Evolutionary conservation across 768 basidiomycete genomes (phyloP).

Genomic region (Crassisporium funariophilum): DNA sequence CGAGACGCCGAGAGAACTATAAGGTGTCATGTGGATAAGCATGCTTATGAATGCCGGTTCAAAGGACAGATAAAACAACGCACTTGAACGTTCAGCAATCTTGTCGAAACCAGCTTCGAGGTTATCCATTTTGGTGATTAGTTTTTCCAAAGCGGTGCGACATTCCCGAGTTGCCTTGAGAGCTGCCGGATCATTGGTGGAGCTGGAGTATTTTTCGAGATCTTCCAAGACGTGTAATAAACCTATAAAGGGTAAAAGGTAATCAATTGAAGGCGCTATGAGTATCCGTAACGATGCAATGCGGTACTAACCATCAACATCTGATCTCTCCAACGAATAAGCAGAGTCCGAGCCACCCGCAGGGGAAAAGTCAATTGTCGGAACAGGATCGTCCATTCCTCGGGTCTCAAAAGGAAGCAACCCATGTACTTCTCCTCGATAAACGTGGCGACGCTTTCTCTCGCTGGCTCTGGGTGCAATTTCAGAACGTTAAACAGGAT

Average conservation of each 20-base stretch:
- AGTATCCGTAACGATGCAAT: conserved; percentile 3
- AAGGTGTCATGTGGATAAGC: conserved; percentile 7
- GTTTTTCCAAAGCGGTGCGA: conserved; percentile 62
- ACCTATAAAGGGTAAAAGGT: conserved; percentile 37
- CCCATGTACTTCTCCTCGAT: conserved; percentile 80
- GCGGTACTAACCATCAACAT: conserved; percentile 67
- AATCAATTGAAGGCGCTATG: conserved; percentile 15
- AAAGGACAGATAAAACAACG: conserved; percentile 30
- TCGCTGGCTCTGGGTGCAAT: conserved; percentile 60
- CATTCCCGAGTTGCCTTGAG: conserved; percentile 64
- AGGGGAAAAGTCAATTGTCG: conserved; percentile 78
- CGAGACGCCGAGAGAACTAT: conserved; percentile 79
- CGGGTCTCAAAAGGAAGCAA: conserved; percentile 85
- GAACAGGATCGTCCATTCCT: conserved; percentile 81
- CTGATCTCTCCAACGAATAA: conserved; percentile 69
- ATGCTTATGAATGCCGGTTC: conserved; percentile 1
- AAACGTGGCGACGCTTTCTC: conserved; percentile 80
- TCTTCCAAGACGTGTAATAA: conserved; percentile 66
- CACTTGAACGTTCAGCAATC: conserved; percentile 83
- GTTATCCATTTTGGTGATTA: conserved; percentile 76
- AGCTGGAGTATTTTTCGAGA: conserved; percentile 57
- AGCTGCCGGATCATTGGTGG: conserved; percentile 46
- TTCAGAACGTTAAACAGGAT: conserved; percentile 3
- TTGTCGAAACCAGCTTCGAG: conserved; percentile 82
- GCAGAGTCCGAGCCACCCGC: conserved; percentile 60